Conservation (phyloP, 2,329 filamentous ascomycete species). For the Graphilbum fragrans region DNA sequence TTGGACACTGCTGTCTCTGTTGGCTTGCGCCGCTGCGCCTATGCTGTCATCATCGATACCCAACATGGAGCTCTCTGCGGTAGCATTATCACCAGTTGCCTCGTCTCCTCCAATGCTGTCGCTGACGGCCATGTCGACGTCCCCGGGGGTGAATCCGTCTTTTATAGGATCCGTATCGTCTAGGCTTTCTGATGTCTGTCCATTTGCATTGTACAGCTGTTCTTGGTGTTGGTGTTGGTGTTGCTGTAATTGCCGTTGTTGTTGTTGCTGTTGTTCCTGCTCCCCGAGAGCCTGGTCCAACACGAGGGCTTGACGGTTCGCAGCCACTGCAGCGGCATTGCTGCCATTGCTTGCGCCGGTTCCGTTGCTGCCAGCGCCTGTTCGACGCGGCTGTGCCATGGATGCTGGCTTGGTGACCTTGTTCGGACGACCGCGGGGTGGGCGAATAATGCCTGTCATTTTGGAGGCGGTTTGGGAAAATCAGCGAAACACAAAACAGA, state of each 20-base stretch:
- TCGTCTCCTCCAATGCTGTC: too few relatives aligned
- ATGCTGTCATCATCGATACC: background rate
- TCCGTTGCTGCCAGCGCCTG: slow-evolving; percentile 5
- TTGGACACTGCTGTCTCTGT: background rate
- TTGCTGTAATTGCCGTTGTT: slow-evolving; percentile 6
- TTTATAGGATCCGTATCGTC: too few relatives aligned
- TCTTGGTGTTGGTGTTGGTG: slow-evolving; percentile 6
- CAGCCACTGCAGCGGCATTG: background rate
- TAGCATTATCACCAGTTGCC: background rate
- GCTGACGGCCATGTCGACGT: background rate
- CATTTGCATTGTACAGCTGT: too few relatives aligned
- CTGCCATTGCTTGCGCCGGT: slow-evolving; percentile 14
- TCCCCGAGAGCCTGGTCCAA: slow-evolving; percentile 8
- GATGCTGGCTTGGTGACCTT: slow-evolving; percentile 29
- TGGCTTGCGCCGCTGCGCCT: background rate
- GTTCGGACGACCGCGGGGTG: slow-evolving; percentile 24
- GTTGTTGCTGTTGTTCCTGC: slow-evolving; percentile 9
- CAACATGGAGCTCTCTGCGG: background rate
- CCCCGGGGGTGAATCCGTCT: too few relatives aligned
- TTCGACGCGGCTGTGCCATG: background rate
- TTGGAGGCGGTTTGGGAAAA: background rate
- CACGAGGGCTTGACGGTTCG: slow-evolving; percentile 3
- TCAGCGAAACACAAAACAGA: background rate
- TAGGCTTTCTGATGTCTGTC: background rate
- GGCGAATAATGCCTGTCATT: slow-evolving; percentile 24